A percentile compares a stretch with the other conserved stretches of the same genome.
Conservation (phyloP, 2,329 filamentous ascomycete genomes). For the Didymosphaeria variabile region DNA sequence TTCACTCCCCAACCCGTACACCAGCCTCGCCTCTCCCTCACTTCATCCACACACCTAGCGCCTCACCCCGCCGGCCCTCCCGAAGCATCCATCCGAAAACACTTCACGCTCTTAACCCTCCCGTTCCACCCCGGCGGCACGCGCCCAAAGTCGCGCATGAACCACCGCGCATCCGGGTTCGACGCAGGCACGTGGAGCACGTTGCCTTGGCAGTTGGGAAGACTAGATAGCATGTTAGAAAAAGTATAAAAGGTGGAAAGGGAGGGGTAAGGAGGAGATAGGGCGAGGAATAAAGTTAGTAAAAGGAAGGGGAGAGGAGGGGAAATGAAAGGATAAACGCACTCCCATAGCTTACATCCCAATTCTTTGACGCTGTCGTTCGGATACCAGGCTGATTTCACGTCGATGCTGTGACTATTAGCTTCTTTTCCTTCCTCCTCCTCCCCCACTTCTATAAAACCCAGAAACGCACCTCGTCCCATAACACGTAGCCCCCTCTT, state of each 20-base stretch:
- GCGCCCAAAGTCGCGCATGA: conserved; percentile 1
- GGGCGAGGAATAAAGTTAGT: no score
- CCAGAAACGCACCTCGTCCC: background rate
- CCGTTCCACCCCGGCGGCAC: background rate
- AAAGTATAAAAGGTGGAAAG: no score
- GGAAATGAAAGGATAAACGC: background rate
- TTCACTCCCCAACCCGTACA: no score
- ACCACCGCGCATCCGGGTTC: background rate
- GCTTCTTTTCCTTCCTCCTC: background rate
- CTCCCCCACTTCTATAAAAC: no score
- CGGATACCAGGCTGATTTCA: background rate
- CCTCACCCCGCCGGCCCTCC: background rate
- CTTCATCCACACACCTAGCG: no score
- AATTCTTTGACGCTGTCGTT: background rate
- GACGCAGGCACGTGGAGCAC: background rate
- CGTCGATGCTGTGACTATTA: background rate
- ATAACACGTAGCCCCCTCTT: background rate
- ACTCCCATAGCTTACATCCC: conserved; percentile 4
- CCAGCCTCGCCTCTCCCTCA: no score
- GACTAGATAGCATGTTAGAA: no score
- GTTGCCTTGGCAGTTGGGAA: background rate
- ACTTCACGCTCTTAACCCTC: conserved; percentile 1
- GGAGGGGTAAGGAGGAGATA: no score
- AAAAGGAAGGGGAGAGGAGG: no score
- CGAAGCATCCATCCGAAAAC: background rate